A percentile compares a stretch with the other conserved stretches of the same genome.
phyloP scores from a whole-genome alignment of 495 filamentous ascomycete genomes.

The Aspergillus cavernicola region DNA sequence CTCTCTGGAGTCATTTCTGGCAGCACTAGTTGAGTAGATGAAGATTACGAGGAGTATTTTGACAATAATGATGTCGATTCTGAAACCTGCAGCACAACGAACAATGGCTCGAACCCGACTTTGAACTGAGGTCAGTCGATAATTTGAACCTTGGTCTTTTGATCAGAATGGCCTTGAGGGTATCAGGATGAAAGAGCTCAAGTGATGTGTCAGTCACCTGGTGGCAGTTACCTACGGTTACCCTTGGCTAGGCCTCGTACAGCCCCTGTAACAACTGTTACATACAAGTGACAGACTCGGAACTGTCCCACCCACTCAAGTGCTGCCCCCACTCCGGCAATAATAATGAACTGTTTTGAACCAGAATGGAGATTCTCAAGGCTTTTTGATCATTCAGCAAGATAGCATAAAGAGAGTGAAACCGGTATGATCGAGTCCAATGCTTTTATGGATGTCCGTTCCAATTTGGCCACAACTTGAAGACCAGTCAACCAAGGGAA shows the following conservation, averaged over 20 bases:
- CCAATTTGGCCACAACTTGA: too few species aligned
- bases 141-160: neutral
- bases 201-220: slow-evolving; percentile 2
- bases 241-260: slow-evolving; percentile 9
- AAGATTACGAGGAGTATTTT: too few species aligned
- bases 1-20: slow-evolving; percentile 2
- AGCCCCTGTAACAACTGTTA: slow-evolving; percentile 10
- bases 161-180: neutral
- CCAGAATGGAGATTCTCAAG: neutral
- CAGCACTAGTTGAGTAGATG: slow-evolving; percentile 2
- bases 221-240: neutral
- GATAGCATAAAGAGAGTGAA: neutral
- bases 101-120: too few species aligned
- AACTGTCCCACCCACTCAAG: slow-evolving; percentile 4
- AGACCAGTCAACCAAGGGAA: too few species aligned
- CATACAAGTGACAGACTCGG: neutral
- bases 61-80: too few species aligned
- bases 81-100: too few species aligned
- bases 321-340: slow-evolving; percentile 7
- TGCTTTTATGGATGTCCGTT: too few species aligned
- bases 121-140: too few species aligned
- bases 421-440: too few species aligned
- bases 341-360: slow-evolving; percentile 2
- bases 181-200: neutral
- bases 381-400: neutral